Evolutionary conservation across 805 yeast genomes (phyloP).

Genomic region (Kockiozyma suomiensis): DNA sequence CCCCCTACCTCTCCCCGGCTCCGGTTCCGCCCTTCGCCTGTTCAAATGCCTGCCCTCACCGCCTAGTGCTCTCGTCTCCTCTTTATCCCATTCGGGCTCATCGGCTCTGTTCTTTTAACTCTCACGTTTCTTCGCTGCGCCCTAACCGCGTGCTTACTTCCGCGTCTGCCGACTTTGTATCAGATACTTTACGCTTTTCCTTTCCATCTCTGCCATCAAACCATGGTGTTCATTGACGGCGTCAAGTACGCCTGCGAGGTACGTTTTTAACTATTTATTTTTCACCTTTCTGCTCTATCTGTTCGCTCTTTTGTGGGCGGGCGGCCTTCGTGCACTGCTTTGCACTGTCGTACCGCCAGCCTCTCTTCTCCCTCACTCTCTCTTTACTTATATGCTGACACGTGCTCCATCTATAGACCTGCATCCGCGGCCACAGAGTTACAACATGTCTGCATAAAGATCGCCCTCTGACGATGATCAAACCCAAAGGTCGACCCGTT

Average conservation of each 20-base stretch:
- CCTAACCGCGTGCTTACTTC: background rate
- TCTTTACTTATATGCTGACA: background rate
- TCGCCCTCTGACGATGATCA: slow-evolving; percentile 86
- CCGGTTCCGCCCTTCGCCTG: background rate
- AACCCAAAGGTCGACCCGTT: slow-evolving; percentile 95
- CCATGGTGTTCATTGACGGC: slow-evolving; percentile 88
- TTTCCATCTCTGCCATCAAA: background rate
- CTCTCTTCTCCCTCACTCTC: background rate
- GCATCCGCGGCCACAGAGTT: slow-evolving; percentile 95
- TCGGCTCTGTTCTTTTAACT: no score
- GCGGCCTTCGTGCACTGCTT: no score
- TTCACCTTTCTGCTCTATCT: background rate
- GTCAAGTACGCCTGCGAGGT: slow-evolving; percentile 90
- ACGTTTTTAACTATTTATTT: background rate
- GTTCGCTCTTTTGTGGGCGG: no score
- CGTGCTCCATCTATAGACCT: slow-evolving; percentile 47
- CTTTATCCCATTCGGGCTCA: background rate
- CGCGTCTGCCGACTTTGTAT: background rate
- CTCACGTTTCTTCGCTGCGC: background rate
- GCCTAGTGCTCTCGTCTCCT: background rate
- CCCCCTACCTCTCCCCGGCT: background rate
- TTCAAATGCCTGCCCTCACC: background rate
- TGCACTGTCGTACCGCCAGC: background rate
- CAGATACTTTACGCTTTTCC: background rate
- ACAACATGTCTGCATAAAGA: slow-evolving; percentile 92